Conservation (phyloP, 2,329 filamentous ascomycete species). For the Simplicillium sp. region DNA sequence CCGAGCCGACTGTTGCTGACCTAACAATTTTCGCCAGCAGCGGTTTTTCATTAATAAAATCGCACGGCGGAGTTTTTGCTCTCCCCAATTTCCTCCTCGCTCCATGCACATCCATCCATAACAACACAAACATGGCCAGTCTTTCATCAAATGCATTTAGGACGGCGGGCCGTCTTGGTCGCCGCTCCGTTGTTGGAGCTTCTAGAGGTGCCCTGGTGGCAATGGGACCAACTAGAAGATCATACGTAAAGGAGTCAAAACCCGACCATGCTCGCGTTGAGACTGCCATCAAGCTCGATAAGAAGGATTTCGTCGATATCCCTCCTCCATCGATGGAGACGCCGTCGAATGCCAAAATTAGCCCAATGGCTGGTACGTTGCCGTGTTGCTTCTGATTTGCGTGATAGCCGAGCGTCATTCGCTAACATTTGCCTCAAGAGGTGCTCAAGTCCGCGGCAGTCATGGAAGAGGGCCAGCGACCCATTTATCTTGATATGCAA, state of each 20-base stretch:
- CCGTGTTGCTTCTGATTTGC: neutral
- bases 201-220: slow-evolving; percentile 19
- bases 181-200: slow-evolving; percentile 27
- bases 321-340: slow-evolving; percentile 20
- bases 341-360: slow-evolving; percentile 52
- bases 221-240: slow-evolving; percentile 33
- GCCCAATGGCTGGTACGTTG: slow-evolving; percentile 55
- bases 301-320: slow-evolving; percentile 65
- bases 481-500: slow-evolving; percentile 98
- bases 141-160: slow-evolving; percentile 61
- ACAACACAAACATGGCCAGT: slow-evolving; percentile 43
- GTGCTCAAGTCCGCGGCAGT: slow-evolving; percentile 86
- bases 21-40: slow-evolving; percentile 8
- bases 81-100: slow-evolving; percentile 2
- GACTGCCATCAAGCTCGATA: slow-evolving; percentile 76
- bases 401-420: slow-evolving; percentile 2
- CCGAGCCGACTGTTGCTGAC: slow-evolving; percentile 9
- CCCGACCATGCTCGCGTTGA: slow-evolving; percentile 76
- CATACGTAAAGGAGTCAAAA: slow-evolving; percentile 79
- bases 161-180: slow-evolving; percentile 58
- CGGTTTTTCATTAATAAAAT: slow-evolving; percentile 5
- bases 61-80: slow-evolving; percentile 3
- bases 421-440: slow-evolving; percentile 29
- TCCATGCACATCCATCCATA: slow-evolving; percentile 8
- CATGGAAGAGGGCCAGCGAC: slow-evolving; percentile 85